These are phyloP conservation scores for Ophiostoma himal-ulmi DNA, from an alignment of 2,329 filamentous ascomycete species.

Conservation along the genomic window DNA sequence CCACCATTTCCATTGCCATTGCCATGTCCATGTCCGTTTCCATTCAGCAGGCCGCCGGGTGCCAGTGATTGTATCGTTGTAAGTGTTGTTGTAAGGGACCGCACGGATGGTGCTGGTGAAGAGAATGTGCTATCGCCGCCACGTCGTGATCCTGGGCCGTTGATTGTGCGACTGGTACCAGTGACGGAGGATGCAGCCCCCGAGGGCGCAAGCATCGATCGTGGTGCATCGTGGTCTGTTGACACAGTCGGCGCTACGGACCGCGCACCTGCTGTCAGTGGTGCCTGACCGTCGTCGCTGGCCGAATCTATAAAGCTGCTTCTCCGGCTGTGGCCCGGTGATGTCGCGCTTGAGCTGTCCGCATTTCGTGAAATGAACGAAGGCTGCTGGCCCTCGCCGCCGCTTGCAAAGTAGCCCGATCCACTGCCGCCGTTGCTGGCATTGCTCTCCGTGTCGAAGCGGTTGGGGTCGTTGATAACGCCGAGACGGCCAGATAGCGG, in stretches of 20 bases:
- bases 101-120: slow-evolving; percentile 73
- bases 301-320: slow-evolving; percentile 55
- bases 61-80: slow-evolving; percentile 77
- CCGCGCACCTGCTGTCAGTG: slow-evolving; percentile 58
- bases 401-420: neutral
- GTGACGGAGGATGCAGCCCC: slow-evolving; percentile 54
- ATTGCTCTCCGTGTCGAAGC: slow-evolving; percentile 12
- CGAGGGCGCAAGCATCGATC: slow-evolving; percentile 70
- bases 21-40: slow-evolving; percentile 36
- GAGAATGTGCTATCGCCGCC: slow-evolving; percentile 74
- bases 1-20: slow-evolving; percentile 32
- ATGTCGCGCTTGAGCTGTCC: slow-evolving; percentile 44
- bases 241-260: slow-evolving; percentile 74
- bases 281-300: slow-evolving; percentile 52
- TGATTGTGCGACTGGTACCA: slow-evolving; percentile 66
- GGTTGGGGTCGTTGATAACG: slow-evolving; percentile 20
- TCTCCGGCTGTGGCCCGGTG: slow-evolving; percentile 48
- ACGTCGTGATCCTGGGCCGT: slow-evolving; percentile 53
- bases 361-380: slow-evolving; percentile 38
- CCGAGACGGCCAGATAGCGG: slow-evolving; percentile 64
- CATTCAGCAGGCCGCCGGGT: slow-evolving; percentile 44
- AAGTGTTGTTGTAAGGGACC: slow-evolving; percentile 74
- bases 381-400: slow-evolving; percentile 35
- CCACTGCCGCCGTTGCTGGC: neutral
- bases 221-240: slow-evolving; percentile 72